Conservation (phyloP, 495 filamentous ascomycete genomes). For the Talaromyces adpressus region DNA sequence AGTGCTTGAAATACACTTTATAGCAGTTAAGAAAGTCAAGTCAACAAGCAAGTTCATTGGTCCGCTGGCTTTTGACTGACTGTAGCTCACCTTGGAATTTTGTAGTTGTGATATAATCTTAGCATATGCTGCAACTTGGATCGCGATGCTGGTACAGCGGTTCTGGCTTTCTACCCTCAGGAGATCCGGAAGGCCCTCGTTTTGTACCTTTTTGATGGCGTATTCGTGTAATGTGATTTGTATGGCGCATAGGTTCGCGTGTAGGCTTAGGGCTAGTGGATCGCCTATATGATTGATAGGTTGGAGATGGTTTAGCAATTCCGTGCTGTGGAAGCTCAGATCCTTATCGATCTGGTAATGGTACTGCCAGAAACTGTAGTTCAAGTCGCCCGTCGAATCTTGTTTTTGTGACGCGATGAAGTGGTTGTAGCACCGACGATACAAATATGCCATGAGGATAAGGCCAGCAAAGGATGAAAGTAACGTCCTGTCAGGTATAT, state of each 20-base stretch:
- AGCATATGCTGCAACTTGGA: background rate
- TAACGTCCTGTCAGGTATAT: background rate
- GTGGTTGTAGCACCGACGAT: background rate
- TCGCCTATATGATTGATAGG: background rate
- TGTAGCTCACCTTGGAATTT: background rate
- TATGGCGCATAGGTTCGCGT: slow-evolving; percentile 1
- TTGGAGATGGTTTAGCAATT: background rate
- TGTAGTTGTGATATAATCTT: background rate
- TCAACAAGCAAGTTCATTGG: background rate
- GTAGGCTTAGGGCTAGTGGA: background rate
- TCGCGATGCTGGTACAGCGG: background rate
- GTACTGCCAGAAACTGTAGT: slow-evolving; percentile 1
- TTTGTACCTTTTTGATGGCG: slow-evolving; percentile 1
- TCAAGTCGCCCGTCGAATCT: background rate
- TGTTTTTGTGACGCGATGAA: background rate
- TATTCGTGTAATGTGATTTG: background rate
- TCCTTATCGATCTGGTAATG: slow-evolving; percentile 3
- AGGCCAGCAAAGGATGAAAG: background rate
- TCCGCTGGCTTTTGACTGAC: background rate
- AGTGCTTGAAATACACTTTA: background rate
- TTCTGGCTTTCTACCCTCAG: slow-evolving; percentile 1
- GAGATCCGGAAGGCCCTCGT: background rate
- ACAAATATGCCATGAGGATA: background rate
- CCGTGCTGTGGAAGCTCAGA: background rate
- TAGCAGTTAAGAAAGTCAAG: background rate